Conservation (phyloP, 2,329 filamentous ascomycete species). For the Pseudocercospora crystallina region DNA sequence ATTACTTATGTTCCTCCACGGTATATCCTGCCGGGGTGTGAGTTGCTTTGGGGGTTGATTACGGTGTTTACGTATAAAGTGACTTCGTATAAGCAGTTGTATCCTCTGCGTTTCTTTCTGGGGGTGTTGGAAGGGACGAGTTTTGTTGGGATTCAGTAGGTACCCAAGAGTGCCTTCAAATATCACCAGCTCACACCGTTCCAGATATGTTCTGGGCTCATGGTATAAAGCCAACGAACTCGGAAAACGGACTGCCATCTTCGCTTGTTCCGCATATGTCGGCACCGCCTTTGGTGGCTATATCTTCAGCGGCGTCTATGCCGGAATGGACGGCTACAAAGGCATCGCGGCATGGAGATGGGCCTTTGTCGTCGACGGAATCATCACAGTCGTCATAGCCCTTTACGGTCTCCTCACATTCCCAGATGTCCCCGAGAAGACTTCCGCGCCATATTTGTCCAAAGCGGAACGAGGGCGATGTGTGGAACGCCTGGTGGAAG, state of each 20-base stretch:
- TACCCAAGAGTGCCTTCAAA: too few relatives aligned
- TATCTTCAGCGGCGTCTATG: conserved; percentile 16
- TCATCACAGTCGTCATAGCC: conserved; percentile 40
- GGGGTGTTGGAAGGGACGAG: conserved; percentile 51
- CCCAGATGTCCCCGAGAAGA: conserved; percentile 17
- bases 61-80: conserved; percentile 42
- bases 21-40: conserved; percentile 37
- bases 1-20: conserved; percentile 33
- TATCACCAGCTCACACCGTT: too few relatives aligned
- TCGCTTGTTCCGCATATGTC: conserved; percentile 13
- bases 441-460: conserved; percentile 15
- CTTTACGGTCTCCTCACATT: conserved; percentile 15
- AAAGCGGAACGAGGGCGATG: conserved; percentile 10
- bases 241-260: conserved; percentile 8
- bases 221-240: conserved; percentile 10
- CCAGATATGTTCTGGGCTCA: conserved; percentile 9
- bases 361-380: conserved; percentile 57
- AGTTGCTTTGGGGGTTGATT: conserved; percentile 42
- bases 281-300: conserved; percentile 16
- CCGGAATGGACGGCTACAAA: conserved; percentile 41
- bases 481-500: conserved; percentile 11
- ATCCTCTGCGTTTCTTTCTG: conserved; percentile 41
- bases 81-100: conserved; percentile 41
- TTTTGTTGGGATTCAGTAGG: conserved; percentile 12
- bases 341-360: conserved; percentile 47